These are phyloP conservation scores for Maudiozyma serrabonitensis DNA, from an alignment of 805 yeast genomes.

Conservation along the genomic window DNA sequence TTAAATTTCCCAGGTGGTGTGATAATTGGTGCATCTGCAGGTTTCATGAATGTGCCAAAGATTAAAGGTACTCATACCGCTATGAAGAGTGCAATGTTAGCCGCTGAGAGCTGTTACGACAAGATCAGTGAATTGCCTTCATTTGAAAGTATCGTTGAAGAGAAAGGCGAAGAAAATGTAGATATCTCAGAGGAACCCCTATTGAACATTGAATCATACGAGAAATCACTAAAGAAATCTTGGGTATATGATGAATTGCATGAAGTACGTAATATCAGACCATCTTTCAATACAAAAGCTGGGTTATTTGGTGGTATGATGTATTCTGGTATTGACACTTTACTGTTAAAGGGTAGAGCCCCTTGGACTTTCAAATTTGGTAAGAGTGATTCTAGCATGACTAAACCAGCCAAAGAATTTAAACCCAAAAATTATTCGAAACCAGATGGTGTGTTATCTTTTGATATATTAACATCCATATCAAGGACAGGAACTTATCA, in stretches of 20 bases:
- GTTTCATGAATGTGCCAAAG: constrained; percentile 94
- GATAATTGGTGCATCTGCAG: constrained; percentile 91
- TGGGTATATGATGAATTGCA: constrained; percentile 83
- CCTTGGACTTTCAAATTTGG: constrained; percentile 81
- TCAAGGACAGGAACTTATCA: constrained; percentile 95
- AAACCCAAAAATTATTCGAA: constrained; percentile 82
- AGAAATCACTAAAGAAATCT: constrained; percentile 54
- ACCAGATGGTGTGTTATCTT: constrained; percentile 88
- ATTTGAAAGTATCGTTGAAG: constrained; percentile 34
- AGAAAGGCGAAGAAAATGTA: constrained; percentile 25
- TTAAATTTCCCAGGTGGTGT: constrained; percentile 94
- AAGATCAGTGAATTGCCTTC: constrained; percentile 38
- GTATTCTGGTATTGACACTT: constrained; percentile 75
- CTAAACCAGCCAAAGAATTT: constrained; percentile 56
- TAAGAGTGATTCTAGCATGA: constrained; percentile 60
- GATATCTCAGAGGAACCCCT: constrained; percentile 30
- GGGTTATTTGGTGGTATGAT: constrained; percentile 75
- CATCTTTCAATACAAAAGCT: constrained; percentile 72
- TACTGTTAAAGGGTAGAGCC: constrained; percentile 65
- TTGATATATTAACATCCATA: constrained; percentile 89
- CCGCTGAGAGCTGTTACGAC: constrained; percentile 74
- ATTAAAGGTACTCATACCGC: constrained; percentile 98
- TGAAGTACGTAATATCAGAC: constrained; percentile 83
- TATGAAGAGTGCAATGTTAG: constrained; percentile 88
- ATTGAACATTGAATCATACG: constrained; percentile 49